phyloP scores from a whole-genome alignment of 1,284 basidiomycete species.

The Cutaneotrichosporon sp. region DNA sequence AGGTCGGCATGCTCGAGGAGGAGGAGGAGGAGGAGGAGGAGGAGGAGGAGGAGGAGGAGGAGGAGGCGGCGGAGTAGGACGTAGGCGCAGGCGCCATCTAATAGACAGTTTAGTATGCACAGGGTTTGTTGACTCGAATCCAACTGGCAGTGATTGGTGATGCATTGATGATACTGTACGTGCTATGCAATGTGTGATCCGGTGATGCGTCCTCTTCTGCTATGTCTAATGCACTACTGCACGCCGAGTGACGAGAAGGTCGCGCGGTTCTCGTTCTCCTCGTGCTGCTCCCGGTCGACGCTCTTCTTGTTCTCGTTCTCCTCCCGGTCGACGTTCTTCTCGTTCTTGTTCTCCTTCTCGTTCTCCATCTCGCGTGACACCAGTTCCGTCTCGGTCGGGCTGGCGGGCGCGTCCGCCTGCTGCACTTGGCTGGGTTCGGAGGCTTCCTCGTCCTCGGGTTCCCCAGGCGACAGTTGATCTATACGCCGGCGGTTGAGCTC shows the following conservation, averaged over 20 bases:
- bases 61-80: conserved; percentile 36
- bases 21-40: conserved; percentile 50
- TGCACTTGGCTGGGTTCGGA: too few relatives aligned
- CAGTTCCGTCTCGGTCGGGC: too few relatives aligned
- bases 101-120: background rate
- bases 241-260: background rate
- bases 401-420: too few relatives aligned
- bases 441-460: background rate
- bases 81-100: conserved; percentile 1
- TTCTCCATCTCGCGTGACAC: too few relatives aligned
- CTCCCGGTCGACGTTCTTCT: too few relatives aligned
- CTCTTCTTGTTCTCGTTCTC: too few relatives aligned
- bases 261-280: too few relatives aligned
- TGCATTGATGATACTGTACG: background rate
- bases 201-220: background rate
- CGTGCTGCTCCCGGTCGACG: too few relatives aligned
- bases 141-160: background rate
- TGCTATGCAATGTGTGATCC: conserved; percentile 1
- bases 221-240: background rate
- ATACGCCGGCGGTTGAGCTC: background rate
- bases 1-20: conserved; percentile 61
- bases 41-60: conserved; percentile 51
- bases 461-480: background rate
- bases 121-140: background rate
- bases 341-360: too few relatives aligned